phyloP scores from a whole-genome alignment of 2,329 filamentous ascomycete genomes.

The Curvularia verruculosa region DNA sequence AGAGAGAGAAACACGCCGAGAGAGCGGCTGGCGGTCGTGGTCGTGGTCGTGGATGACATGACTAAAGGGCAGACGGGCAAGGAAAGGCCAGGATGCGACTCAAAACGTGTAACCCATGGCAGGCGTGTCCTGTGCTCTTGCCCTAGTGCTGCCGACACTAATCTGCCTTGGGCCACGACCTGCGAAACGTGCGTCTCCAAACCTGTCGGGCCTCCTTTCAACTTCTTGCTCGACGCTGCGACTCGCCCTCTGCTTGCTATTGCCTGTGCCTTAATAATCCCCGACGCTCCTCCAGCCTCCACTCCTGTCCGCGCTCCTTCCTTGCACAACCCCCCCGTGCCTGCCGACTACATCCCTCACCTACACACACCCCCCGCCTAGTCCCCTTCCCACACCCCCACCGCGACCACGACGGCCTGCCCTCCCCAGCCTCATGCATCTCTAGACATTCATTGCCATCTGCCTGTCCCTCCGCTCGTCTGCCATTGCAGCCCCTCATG shows the following conservation, averaged over 20 bases:
- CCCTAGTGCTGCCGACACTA: constrained; percentile 17
- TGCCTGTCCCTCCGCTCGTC: constrained; percentile 26
- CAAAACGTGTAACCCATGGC: constrained; percentile 17
- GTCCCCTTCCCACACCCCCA: constrained; percentile 13
- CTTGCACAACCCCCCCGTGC: constrained; percentile 3
- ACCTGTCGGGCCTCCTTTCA: constrained; percentile 36
- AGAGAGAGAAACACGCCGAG: too few relatives aligned
- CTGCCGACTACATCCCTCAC: constrained; percentile 7
- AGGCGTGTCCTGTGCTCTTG: background rate
- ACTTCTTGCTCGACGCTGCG: constrained; percentile 10
- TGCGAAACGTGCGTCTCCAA: constrained; percentile 33
- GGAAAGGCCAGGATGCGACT: constrained; percentile 15
- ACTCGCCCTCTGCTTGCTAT: constrained; percentile 1
- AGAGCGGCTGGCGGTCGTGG: too few relatives aligned
- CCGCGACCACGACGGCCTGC: constrained; percentile 11
- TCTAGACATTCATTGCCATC: constrained; percentile 20
- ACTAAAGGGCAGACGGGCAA: constrained; percentile 7
- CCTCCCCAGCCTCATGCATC: constrained; percentile 34
- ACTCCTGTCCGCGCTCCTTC: background rate
- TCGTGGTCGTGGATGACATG: background rate
- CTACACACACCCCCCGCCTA: constrained; percentile 9
- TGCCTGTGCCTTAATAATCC: constrained; percentile 15
- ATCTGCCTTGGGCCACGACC: constrained; percentile 23
- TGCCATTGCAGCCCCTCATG: constrained; percentile 62
- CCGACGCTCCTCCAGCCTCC: constrained; percentile 7